phyloP scores from a whole-genome alignment of 2,329 filamentous ascomycete genomes.

The Fusarium bactridioides region DNA sequence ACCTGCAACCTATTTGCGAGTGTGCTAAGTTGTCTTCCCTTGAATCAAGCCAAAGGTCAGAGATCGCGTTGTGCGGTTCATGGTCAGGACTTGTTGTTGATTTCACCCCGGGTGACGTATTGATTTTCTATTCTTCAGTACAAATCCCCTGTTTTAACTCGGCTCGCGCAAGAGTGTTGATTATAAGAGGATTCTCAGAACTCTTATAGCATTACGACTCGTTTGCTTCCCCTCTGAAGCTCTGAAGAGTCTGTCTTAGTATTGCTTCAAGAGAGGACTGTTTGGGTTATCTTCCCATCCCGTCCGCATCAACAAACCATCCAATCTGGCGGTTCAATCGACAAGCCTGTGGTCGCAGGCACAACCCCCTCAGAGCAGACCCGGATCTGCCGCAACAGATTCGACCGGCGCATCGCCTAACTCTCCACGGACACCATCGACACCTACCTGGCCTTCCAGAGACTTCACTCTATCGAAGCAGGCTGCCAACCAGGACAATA shows the following conservation, averaged over 20 bases:
- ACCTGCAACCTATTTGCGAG: conserved; percentile 26
- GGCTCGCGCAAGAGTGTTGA: background rate
- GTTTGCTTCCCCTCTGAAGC: conserved; percentile 5
- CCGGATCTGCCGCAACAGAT: conserved; percentile 44
- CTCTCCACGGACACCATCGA: conserved; percentile 48
- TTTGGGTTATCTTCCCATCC: conserved; percentile 47
- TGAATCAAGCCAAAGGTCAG: conserved; percentile 6
- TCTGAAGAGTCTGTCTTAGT: background rate
- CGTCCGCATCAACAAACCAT: conserved; percentile 39
- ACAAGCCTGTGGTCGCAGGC: conserved; percentile 49
- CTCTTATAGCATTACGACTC: background rate
- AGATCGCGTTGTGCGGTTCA: conserved; percentile 22
- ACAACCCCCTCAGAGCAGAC: conserved; percentile 43
- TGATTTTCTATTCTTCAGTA: conserved; percentile 21
- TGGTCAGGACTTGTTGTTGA: conserved; percentile 23
- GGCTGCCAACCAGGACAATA: conserved; percentile 33
- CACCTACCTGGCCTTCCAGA: conserved; percentile 44
- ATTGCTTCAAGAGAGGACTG: conserved; percentile 41
- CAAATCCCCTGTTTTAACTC: conserved; percentile 11
- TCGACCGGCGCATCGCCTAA: conserved; percentile 46
- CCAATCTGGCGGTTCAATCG: conserved; percentile 48
- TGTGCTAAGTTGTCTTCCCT: conserved; percentile 24
- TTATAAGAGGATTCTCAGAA: conserved; percentile 1
- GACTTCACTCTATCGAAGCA: conserved; percentile 32
- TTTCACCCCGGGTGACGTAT: conserved; percentile 22